phyloP scores from a whole-genome alignment of 768 basidiomycete genomes.

The Dendrothele bispora region DNA sequence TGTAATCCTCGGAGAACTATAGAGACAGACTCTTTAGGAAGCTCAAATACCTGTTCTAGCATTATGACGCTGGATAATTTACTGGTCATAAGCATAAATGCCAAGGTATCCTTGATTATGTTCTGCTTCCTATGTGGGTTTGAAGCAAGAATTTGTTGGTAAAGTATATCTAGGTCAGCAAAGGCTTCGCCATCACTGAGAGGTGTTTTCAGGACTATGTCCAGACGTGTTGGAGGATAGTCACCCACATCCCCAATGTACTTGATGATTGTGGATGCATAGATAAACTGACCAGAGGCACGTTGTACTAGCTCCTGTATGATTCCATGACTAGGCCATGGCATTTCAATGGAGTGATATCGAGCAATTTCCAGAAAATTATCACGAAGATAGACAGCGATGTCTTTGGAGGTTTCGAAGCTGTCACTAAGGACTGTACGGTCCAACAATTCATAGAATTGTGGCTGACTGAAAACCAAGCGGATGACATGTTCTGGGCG shows the following conservation, averaged over 20 bases:
- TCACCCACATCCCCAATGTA: not conserved
- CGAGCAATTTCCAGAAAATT: not conserved
- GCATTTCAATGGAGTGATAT: conserved; percentile 3
- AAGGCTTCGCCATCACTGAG: not conserved
- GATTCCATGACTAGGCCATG: conserved; percentile 15
- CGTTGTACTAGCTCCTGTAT: conserved; percentile 1
- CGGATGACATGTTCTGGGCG: not conserved
- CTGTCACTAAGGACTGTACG: not conserved
- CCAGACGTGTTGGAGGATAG: not conserved
- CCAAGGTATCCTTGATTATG: not conserved
- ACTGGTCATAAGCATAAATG: not conserved
- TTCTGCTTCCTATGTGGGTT: not conserved
- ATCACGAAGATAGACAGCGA: not conserved
- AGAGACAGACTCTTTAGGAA: not conserved
- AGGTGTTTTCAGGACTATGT: not conserved
- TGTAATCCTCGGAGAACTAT: not conserved
- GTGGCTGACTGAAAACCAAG: not conserved
- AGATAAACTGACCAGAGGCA: conserved; percentile 8
- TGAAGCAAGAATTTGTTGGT: not conserved
- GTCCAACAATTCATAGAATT: not conserved
- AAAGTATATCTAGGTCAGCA: not conserved
- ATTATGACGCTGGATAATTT: not conserved
- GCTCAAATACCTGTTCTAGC: not conserved
- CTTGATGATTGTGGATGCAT: conserved; percentile 7
- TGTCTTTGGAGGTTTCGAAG: not conserved